Conservation (phyloP, 2,329 filamentous ascomycete species). For the Beauveria australis region DNA sequence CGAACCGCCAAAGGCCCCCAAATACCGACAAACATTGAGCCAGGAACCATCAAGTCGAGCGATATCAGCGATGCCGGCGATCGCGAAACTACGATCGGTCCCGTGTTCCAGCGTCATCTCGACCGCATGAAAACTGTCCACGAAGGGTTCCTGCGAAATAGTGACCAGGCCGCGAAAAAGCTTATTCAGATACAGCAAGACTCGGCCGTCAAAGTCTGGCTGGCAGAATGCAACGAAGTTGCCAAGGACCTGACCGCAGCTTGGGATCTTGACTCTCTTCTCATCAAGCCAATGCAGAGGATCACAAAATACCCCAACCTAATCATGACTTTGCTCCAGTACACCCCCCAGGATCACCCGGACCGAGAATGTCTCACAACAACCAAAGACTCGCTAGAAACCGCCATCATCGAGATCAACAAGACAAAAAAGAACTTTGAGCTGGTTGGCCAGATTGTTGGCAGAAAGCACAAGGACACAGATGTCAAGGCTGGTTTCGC, state of each 20-base stretch:
- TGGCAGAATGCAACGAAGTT: slow-evolving; percentile 86
- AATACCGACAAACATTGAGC: slow-evolving; percentile 32
- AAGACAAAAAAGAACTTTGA: slow-evolving; percentile 93
- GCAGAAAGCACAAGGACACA: slow-evolving; percentile 78
- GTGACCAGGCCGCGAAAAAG: slow-evolving; percentile 52
- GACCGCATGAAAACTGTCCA: slow-evolving; percentile 53
- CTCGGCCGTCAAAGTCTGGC: slow-evolving; percentile 67
- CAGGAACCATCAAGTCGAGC: slow-evolving; percentile 27
- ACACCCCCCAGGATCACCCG: slow-evolving; percentile 75
- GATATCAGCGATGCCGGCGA: slow-evolving; percentile 46
- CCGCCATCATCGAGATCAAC: slow-evolving; percentile 79
- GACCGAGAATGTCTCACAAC: slow-evolving; percentile 59
- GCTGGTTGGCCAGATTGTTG: slow-evolving; percentile 80
- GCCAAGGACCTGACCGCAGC: slow-evolving; percentile 87
- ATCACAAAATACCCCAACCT: slow-evolving; percentile 90
- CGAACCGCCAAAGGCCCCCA: slow-evolving; percentile 35
- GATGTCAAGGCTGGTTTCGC: slow-evolving; percentile 78
- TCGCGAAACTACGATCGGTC: slow-evolving; percentile 43
- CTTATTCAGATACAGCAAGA: slow-evolving; percentile 57
- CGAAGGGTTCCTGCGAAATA: slow-evolving; percentile 55
- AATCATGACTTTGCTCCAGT: slow-evolving; percentile 68
- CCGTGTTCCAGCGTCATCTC: slow-evolving; percentile 47
- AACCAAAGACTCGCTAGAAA: slow-evolving; percentile 47
- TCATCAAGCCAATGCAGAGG: slow-evolving; percentile 94
- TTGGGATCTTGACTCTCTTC: slow-evolving; percentile 91